phyloP scores from a whole-genome alignment of 2,329 filamentous ascomycete genomes.

The Pezicula rhizophila region DNA sequence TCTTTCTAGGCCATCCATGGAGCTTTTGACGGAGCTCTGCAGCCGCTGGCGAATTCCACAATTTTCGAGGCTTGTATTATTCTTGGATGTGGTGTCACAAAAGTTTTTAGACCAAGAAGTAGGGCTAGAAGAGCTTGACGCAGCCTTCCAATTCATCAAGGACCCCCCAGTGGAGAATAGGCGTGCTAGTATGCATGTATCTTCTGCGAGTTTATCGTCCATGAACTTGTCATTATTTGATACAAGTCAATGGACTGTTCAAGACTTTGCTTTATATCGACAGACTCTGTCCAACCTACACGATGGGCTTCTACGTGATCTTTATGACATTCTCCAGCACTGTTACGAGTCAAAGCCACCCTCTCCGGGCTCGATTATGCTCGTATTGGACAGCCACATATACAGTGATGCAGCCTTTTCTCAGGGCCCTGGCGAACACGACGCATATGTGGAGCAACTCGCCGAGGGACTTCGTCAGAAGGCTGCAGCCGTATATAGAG shows the following conservation, averaged over 20 bases:
- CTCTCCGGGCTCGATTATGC: constrained; percentile 72
- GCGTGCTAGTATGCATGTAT: constrained; percentile 24
- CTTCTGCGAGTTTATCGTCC: constrained; percentile 39
- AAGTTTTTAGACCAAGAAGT: constrained; percentile 84
- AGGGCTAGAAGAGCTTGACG: constrained; percentile 73
- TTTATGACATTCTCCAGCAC: constrained; percentile 81
- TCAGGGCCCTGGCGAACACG: constrained; percentile 61
- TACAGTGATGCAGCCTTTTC: constrained; percentile 72
- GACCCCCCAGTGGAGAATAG: constrained; percentile 61
- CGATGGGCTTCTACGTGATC: constrained; percentile 76
- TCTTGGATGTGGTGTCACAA: constrained; percentile 78
- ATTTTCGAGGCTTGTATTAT: constrained; percentile 70
- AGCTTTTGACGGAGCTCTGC: constrained; percentile 79
- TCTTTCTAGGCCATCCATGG: constrained; percentile 72
- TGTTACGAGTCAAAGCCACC: constrained; percentile 88
- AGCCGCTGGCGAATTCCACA: constrained; percentile 85
- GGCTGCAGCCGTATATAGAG: constrained; percentile 73
- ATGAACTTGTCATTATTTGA: constrained; percentile 53
- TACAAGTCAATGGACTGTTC: constrained; percentile 58
- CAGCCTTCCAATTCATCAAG: constrained; percentile 77
- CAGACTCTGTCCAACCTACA: constrained; percentile 69
- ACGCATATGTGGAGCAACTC: constrained; percentile 67
- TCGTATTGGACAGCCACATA: constrained; percentile 73
- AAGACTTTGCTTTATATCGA: constrained; percentile 66
- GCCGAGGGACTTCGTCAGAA: constrained; percentile 66